Conservation (phyloP, 2,329 filamentous ascomycete species). For the Rhynchosporium graminicola region DNA sequence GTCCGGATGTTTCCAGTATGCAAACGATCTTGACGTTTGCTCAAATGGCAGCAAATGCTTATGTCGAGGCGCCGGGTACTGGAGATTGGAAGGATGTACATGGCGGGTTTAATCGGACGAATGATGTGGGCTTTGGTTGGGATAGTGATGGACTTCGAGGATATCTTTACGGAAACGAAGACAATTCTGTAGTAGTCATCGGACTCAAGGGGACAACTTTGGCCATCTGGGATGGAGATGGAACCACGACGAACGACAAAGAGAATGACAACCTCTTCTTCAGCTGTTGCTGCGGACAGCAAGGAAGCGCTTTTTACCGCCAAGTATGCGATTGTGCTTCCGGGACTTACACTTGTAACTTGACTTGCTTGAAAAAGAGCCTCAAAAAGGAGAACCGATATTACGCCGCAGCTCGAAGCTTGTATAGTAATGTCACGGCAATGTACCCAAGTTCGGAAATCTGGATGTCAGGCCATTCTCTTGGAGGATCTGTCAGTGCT, state of each 20-base stretch:
- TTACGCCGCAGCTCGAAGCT: conserved; percentile 83
- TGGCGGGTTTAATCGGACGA: conserved; percentile 77
- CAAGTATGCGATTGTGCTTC: conserved; percentile 93
- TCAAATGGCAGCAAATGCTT: conserved; percentile 86
- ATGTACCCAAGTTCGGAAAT: conserved; percentile 82
- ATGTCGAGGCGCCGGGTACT: conserved; percentile 70
- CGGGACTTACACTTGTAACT: conserved; percentile 85
- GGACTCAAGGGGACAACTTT: conserved; percentile 89
- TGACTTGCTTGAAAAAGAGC: conserved; percentile 78
- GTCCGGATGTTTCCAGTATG: conserved; percentile 83
- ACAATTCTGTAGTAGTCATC: conserved; percentile 84
- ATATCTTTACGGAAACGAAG: conserved; percentile 86
- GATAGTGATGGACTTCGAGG: conserved; percentile 84
- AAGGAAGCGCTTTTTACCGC: conserved; percentile 85
- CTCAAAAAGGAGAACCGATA: conserved; percentile 84
- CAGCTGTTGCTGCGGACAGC: conserved; percentile 95
- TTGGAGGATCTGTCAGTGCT: conserved; percentile 88
- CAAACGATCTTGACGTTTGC: conserved; percentile 82
- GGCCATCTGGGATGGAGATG: conserved; percentile 94
- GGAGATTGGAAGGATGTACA: conserved; percentile 84
- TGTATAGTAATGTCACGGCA: conserved; percentile 90
- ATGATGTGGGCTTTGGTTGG: conserved; percentile 90
- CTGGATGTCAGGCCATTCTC: conserved; percentile 90
- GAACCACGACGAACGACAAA: conserved; percentile 96
- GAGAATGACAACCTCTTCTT: conserved; percentile 97